Percentiles rank a stretch among this genome's conserved stretches.
phyloP scores from a whole-genome alignment of 352 stramenopile genomes.

The Globisporangium spiculum region DNA sequence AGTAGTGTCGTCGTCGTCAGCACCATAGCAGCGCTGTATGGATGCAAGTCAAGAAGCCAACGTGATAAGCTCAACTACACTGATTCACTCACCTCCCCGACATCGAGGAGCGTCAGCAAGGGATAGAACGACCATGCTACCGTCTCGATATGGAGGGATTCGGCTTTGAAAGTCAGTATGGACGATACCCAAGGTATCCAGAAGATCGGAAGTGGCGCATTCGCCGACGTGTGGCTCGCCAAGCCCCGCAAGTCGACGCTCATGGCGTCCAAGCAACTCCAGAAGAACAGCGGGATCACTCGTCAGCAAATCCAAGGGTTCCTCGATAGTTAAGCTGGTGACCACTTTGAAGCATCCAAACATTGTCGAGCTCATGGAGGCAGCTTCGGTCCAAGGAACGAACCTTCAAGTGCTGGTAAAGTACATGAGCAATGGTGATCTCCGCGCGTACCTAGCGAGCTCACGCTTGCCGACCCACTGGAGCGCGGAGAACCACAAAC shows the following conservation, averaged over 20 bases:
- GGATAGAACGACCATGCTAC: not conserved
- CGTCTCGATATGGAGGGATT: slow-evolving; percentile 34
- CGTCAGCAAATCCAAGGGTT: slow-evolving; percentile 25
- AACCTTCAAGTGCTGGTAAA: slow-evolving; percentile 59
- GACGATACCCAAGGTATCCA: slow-evolving; percentile 43
- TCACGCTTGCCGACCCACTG: not conserved
- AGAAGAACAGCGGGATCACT: not conserved
- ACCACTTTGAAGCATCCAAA: slow-evolving; percentile 39
- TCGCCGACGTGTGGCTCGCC: slow-evolving; percentile 34
- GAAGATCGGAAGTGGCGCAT: slow-evolving; percentile 37
- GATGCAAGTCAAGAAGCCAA: not conserved
- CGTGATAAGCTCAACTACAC: not conserved
- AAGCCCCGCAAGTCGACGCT: slow-evolving; percentile 24
- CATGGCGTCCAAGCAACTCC: slow-evolving; percentile 39
- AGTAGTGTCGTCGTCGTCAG: too few relatives aligned
- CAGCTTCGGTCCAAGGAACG: slow-evolving; percentile 41
- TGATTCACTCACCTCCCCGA: not conserved
- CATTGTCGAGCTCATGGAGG: slow-evolving; percentile 43
- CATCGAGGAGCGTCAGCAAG: not conserved
- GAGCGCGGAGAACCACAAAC: not conserved
- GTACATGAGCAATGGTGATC: slow-evolving; percentile 56
- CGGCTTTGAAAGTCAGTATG: slow-evolving; percentile 31
- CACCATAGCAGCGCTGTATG: not conserved
- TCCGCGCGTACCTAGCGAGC: slow-evolving; percentile 33
- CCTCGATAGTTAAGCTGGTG: slow-evolving; percentile 44